Evolutionary conservation across 2,329 filamentous ascomycete species (phyloP), one percentile per base, ranked within the genome.

Genomic region (Leptographium flavum): DNA sequence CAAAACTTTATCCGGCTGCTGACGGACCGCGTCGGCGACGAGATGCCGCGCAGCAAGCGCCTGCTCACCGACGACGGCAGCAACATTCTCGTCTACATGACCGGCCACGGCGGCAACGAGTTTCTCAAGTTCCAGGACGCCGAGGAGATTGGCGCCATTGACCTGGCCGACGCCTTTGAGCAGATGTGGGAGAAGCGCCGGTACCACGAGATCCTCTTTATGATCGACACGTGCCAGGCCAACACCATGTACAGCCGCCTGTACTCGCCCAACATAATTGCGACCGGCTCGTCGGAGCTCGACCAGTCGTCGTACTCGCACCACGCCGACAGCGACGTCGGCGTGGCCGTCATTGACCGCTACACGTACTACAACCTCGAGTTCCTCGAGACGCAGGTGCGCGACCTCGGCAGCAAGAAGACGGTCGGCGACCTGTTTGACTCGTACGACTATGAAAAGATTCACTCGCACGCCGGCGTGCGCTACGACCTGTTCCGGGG

Each of bases 111-210:
- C 28, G 92, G 92, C 17, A 94, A 96, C 60, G 88, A 95, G 65
- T 98, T 98, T 56, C 66, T 98, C 48, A 98, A 98, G 62, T 98
- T 98, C 58, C 92, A 98, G 63, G 92, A 98, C 56, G 86, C 87
- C 7, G 92, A 98, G 62, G 92, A 98, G 65, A 96, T 98, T 53
- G 88, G 87, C 46, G 87, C 87, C 0, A 95, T 93, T 61, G 92
- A 98, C 65, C 69, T 98, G 47, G 92, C 93, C 5, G 87, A 98
- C 63, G 92, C 92, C 0, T 96, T 98, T 61, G 87, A 93, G 64
- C 90, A 98, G 69, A 98, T 98, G 92, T 95, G 88, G 85, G 92
- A 98, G 73, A 98, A 98, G 78, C 93, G 93, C 69, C 81, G 92
- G 60, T 98, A 96, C 64, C 86, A 96, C 61, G 92, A 98, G 64